Evolutionary conservation across 2,329 filamentous ascomycete genomes (phyloP).

Genomic region (Fusarium algeriense): DNA sequence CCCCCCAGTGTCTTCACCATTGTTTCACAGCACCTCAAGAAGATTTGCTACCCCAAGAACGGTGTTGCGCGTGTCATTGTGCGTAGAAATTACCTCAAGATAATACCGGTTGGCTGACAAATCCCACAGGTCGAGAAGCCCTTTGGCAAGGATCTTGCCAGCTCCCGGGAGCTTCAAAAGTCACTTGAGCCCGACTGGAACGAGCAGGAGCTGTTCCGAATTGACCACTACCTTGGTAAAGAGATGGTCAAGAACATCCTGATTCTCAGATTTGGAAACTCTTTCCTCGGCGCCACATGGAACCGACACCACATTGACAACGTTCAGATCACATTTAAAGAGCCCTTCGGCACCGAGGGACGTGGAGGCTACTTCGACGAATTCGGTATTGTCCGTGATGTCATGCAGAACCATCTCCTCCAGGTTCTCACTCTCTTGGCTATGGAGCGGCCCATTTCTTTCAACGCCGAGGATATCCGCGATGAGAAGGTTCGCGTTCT

Average conservation of each 20-base stretch:
- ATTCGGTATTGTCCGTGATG: slow-evolving; percentile 98
- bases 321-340: slow-evolving; percentile 99
- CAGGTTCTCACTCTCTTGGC: slow-evolving; percentile 96
- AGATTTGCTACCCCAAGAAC: slow-evolving; percentile 92
- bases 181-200: slow-evolving; percentile 98
- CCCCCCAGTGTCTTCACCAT: slow-evolving; percentile 98
- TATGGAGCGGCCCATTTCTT: slow-evolving; percentile 98
- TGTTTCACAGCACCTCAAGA: slow-evolving; percentile 96
- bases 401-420: slow-evolving; percentile 99
- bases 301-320: slow-evolving; percentile 99
- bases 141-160: slow-evolving; percentile 95
- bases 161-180: slow-evolving; percentile 93
- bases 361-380: slow-evolving; percentile 99
- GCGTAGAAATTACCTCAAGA: slow-evolving; percentile 13
- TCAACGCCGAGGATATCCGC: slow-evolving; percentile 97
- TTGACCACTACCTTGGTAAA: slow-evolving; percentile 99
- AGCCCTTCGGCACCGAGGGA: slow-evolving; percentile 98
- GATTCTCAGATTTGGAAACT: slow-evolving; percentile 97
- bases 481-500: slow-evolving; percentile 99
- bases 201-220: slow-evolving; percentile 98
- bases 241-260: slow-evolving; percentile 99
- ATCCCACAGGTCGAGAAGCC: slow-evolving; percentile 90
- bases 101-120: slow-evolving; percentile 33
- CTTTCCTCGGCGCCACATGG: slow-evolving; percentile 98
- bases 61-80: slow-evolving; percentile 96